Conservation (phyloP, 1,284 basidiomycete species). For the Ganoderma resinaceum region DNA sequence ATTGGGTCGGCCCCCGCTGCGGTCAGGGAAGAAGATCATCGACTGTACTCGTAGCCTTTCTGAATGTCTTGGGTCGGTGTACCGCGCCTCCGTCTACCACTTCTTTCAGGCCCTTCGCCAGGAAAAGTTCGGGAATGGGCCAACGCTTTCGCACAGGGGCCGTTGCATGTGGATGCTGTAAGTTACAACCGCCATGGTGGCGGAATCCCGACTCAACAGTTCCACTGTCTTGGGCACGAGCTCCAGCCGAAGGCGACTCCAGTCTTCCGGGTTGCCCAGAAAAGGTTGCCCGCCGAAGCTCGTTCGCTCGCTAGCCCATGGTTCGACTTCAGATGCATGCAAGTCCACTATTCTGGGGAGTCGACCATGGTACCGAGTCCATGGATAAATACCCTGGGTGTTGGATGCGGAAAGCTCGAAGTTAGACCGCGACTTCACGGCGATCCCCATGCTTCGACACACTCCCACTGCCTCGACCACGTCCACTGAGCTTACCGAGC, state of each 20-base stretch:
- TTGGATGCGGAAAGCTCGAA: neutral
- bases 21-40: neutral
- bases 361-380: neutral
- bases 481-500: slow-evolving; percentile 1
- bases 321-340: neutral
- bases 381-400: slow-evolving; percentile 4
- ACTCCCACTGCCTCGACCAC: neutral
- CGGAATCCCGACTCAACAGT: slow-evolving; percentile 7
- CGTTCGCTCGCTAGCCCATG: neutral
- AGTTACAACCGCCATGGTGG: neutral
- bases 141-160: neutral
- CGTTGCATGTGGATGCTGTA: slow-evolving; percentile 2
- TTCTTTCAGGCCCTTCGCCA: neutral
- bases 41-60: neutral
- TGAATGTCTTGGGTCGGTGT: neutral
- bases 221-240: slow-evolving; percentile 4
- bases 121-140: neutral
- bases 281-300: neutral
- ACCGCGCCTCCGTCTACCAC: neutral
- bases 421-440: neutral
- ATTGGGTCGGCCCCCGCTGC: slow-evolving; percentile 1
- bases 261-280: neutral
- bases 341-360: neutral
- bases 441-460: slow-evolving; percentile 1
- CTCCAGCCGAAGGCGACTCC: neutral